phyloP scores from a whole-genome alignment of 805 yeast species.

The Blastobotrys americana region DNA sequence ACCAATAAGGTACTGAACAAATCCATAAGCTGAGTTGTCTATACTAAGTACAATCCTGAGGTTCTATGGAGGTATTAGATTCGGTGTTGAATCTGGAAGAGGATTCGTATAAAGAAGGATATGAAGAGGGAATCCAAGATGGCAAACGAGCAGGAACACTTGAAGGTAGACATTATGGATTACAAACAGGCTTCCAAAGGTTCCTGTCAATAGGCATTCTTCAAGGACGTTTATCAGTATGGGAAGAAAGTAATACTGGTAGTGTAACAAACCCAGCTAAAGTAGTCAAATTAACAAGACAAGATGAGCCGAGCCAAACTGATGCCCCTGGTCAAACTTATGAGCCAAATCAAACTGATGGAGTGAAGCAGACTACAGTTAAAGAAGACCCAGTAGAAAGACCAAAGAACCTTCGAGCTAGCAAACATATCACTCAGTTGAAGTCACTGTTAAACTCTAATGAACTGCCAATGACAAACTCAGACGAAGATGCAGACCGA shows the following conservation, averaged over 20 bases:
- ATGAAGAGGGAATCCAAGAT: conserved; percentile 56
- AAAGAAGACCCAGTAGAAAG: neutral
- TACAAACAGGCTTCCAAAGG: conserved; percentile 35
- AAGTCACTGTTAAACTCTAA: conserved; percentile 23
- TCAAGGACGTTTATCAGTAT: conserved; percentile 40
- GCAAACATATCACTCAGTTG: conserved; percentile 14
- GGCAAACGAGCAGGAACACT: conserved; percentile 51
- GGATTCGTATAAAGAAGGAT: conserved; percentile 60
- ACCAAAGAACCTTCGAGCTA: conserved; percentile 3
- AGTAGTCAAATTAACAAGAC: neutral
- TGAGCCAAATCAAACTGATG: neutral
- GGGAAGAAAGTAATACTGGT: conserved; percentile 15
- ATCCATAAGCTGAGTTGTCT: too few species aligned
- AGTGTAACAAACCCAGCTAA: conserved; percentile 1
- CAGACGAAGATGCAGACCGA: conserved; percentile 47
- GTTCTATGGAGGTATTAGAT: conserved; percentile 34
- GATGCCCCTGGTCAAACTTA: neutral
- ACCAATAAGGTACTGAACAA: too few species aligned
- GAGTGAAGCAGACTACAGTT: neutral
- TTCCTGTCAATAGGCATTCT: conserved; percentile 62
- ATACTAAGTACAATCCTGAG: too few species aligned
- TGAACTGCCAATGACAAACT: conserved; percentile 38
- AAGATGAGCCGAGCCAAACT: neutral
- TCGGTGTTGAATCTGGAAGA: conserved; percentile 55
- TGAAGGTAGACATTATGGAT: conserved; percentile 83